phyloP scores from a whole-genome alignment of 1,284 basidiomycete genomes.

The Cystobasidium sp. region DNA sequence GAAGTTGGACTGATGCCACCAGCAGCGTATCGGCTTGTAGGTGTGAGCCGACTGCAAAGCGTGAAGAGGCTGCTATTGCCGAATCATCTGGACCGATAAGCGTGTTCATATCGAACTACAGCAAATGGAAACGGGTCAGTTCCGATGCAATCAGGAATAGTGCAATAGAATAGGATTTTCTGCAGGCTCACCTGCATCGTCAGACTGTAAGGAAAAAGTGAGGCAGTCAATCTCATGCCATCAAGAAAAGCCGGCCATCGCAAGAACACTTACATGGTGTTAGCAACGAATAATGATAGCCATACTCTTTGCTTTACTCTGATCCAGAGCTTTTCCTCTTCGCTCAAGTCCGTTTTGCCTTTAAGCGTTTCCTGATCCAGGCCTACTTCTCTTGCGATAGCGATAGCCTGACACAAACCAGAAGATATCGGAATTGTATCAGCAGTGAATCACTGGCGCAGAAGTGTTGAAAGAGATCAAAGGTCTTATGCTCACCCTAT shows the following conservation, averaged over 20 bases:
- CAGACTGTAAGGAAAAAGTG: constrained; percentile 1
- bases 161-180: not conserved
- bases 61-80: constrained; percentile 33
- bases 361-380: constrained; percentile 28
- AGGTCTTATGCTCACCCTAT: constrained; percentile 11
- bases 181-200: constrained; percentile 33
- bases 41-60: constrained; percentile 34
- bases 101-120: constrained; percentile 40
- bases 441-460: not conserved
- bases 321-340: constrained; percentile 37
- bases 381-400: constrained; percentile 36
- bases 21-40: constrained; percentile 31
- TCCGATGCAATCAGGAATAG: not conserved
- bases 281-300: constrained; percentile 39
- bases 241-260: not conserved
- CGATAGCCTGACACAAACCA: constrained; percentile 25
- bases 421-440: not conserved
- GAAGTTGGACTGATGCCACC: constrained; percentile 22
- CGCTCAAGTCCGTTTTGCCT: not conserved
- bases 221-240: not conserved
- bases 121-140: not conserved
- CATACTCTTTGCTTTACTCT: constrained; percentile 32
- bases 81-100: constrained; percentile 41
- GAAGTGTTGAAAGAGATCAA: not conserved
- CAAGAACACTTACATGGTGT: constrained; percentile 34